Base-by-base conservation (phyloP, 2,329 filamentous ascomycete genomes). In the Lasiodiplodia gonubiensis region DNA sequence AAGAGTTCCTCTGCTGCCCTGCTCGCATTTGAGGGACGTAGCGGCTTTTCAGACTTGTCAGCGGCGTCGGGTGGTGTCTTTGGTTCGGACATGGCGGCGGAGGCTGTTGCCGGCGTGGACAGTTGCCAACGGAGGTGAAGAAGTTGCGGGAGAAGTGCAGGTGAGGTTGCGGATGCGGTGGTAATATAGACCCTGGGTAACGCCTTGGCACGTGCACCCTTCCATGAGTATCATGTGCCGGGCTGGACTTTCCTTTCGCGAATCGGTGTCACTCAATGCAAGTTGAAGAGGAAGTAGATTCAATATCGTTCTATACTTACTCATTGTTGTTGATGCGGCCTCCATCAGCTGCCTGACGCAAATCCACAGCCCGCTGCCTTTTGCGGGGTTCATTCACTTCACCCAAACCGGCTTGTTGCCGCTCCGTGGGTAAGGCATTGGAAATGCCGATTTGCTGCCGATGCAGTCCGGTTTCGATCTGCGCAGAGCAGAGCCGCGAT, bases 21-120 rank as follows among this genome's bases (percentile, higher is more conserved):
- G 0, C 12, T 42, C 14, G 37, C 14, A 42, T 42, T n/a, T 0
- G 30, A 33, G 0, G 0, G 30, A 33, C 1, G 3, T 33, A 0
- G 30, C 1, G 7, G 37, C 4, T 42, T 6, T 14, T 42, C 18
- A 18, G 39, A 18, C 16, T 16, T 18, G 7, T 42, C 18, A n/a
- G 39, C 39, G 6, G 16, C 18, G 16, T 42, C 5, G 14, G 18
- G 16, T 2, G 39, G 39, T 42, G 39, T 6, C 16, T 6, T 16
- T 42, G 6, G 5, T 2, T 42, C 39, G 39, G 39, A 18, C 14
- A 42, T 42, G 39, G 39, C 4, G 1, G 39, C 39, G 39, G 39
- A 42, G 16, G 39, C n/a, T 42, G 39, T 18, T 7, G 18, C 39
- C 4, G 6, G 18, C 16, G 5, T 5, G 2, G 6, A 1, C 2